Percentiles rank a stretch among this genome's conserved stretches.
Conservation (phyloP, 331 rosid genomes). For the Quercus phellos region DNA sequence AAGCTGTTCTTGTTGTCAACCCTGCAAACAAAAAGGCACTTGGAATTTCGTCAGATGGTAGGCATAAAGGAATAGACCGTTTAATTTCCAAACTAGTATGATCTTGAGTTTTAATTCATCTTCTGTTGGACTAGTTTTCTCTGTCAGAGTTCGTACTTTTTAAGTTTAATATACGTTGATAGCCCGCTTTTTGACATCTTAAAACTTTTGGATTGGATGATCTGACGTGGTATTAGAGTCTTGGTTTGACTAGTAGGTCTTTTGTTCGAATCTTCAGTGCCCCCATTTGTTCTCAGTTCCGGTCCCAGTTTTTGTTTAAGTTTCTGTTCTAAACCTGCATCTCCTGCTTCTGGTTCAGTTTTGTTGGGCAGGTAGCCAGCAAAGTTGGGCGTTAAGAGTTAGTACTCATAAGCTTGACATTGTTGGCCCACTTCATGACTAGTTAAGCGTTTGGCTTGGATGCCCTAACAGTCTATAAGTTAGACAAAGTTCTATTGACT, state of each 20-base stretch:
- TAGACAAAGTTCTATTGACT: not conserved
- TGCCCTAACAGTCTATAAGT: no score
- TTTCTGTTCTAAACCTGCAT: not conserved
- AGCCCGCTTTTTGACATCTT: not conserved
- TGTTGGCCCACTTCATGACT: not conserved
- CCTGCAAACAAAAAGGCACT: constrained; percentile 45
- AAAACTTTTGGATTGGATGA: not conserved
- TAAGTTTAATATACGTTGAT: not conserved
- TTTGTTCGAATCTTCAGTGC: not conserved
- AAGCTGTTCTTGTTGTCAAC: constrained; percentile 32
- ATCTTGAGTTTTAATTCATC: no score
- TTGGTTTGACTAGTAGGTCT: not conserved
- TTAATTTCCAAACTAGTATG: not conserved
- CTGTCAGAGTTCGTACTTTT: not conserved
- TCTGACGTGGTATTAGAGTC: not conserved
- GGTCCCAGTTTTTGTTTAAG: not conserved
- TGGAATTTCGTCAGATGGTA: constrained; percentile 49
- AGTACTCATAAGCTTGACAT: not conserved
- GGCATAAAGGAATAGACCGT: not conserved
- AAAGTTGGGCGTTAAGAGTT: not conserved
- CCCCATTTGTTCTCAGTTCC: not conserved
- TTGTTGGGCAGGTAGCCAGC: not conserved
- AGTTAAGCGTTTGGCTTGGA: not conserved
- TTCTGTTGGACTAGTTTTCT: no score
- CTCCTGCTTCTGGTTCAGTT: not conserved